phyloP scores from a whole-genome alignment of 176 grass and related monocot species.

The Bromus sterilis region DNA sequence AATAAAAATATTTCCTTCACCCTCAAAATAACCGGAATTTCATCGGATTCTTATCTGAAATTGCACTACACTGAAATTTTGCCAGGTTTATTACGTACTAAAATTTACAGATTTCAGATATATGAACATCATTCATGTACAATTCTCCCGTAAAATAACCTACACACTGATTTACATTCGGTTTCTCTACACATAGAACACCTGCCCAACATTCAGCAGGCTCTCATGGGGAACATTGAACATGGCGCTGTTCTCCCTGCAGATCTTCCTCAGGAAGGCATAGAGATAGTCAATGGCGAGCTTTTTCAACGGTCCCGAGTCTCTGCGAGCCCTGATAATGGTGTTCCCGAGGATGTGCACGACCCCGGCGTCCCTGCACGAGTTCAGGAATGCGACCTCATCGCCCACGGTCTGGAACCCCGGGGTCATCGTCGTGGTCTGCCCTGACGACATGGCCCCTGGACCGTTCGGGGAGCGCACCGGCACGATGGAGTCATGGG shows the following conservation, averaged over 20 bases:
- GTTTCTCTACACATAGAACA: conserved; percentile 54
- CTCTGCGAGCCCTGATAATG: conserved; percentile 52
- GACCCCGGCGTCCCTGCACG: conserved; percentile 56
- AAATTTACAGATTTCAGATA: background rate
- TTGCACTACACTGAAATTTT: background rate
- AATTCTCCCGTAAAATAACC: background rate
- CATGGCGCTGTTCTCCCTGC: conserved; percentile 72
- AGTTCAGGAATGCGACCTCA: conserved; percentile 60
- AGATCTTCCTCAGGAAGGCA: conserved; percentile 65
- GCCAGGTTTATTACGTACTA: background rate
- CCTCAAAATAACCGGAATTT: too few relatives aligned
- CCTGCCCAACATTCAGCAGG: conserved; percentile 80
- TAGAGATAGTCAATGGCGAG: conserved; percentile 62
- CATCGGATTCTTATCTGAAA: background rate
- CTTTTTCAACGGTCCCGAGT: conserved; percentile 53
- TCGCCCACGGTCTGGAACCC: conserved; percentile 28
- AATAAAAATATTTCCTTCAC: too few relatives aligned
- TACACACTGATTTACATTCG: background rate
- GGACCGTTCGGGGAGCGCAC: conserved; percentile 7
- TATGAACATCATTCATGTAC: background rate
- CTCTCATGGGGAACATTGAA: conserved; percentile 79
- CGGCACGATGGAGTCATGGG: conserved; percentile 45
- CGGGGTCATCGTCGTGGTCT: background rate
- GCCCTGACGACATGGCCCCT: conserved; percentile 23
- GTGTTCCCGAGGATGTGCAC: conserved; percentile 90